These are phyloP conservation scores for Echinosophora koreensis DNA, from an alignment of 306 rosid genomes.

Conservation along the genomic window DNA sequence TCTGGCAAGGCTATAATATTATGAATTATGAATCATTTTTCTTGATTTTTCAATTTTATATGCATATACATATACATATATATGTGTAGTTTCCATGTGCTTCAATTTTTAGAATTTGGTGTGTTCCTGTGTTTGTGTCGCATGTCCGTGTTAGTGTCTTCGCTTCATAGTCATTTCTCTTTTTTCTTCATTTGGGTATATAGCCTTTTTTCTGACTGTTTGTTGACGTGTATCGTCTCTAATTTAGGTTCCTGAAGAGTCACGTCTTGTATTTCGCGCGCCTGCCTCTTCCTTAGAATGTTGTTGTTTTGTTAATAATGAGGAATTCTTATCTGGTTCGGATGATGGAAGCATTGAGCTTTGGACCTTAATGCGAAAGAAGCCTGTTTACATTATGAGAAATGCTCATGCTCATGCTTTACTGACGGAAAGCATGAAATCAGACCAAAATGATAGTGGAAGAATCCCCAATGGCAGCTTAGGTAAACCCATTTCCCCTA, in stretches of 20 bases:
- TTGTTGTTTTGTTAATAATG: slow-evolving; percentile 84
- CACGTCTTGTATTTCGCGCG: slow-evolving; percentile 89
- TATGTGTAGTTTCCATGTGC: too few relatives aligned
- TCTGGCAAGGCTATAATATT: not conserved
- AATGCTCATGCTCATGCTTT: slow-evolving; percentile 94
- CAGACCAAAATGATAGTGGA: slow-evolving; percentile 56
- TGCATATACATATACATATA: too few relatives aligned
- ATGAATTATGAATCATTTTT: not conserved
- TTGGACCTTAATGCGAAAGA: slow-evolving; percentile 78
- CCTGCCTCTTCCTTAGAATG: slow-evolving; percentile 90
- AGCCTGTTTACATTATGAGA: slow-evolving; percentile 76
- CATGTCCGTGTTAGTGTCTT: not conserved
- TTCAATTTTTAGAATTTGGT: not conserved
- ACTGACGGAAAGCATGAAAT: slow-evolving; percentile 49
- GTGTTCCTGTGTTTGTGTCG: not conserved
- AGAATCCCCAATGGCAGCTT: slow-evolving; percentile 69
- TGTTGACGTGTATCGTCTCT: slow-evolving; percentile 39
- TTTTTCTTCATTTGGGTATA: not conserved
- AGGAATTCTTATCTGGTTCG: slow-evolving; percentile 86
- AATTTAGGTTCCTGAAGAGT: slow-evolving; percentile 92
- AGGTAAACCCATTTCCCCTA: slow-evolving; percentile 53
- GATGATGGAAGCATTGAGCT: slow-evolving; percentile 92
- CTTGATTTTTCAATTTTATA: not conserved
- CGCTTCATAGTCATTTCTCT: not conserved
- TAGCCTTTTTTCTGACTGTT: slow-evolving; percentile 22